Conservation (phyloP, 805 yeast species). For the Tetrapisispora phaffii region DNA sequence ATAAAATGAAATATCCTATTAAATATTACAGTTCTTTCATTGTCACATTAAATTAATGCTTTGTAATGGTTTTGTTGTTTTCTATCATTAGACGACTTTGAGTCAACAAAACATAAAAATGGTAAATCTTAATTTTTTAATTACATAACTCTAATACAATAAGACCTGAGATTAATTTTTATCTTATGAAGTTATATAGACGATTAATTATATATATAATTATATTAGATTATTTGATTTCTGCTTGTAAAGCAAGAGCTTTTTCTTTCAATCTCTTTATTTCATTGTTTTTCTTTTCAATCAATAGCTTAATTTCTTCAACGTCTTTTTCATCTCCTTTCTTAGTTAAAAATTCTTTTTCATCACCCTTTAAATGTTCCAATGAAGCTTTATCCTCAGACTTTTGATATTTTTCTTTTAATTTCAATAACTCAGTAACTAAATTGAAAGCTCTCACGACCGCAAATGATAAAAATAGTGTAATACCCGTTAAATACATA, state of each 20-base stretch:
- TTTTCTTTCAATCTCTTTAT: slow-evolving; percentile 63
- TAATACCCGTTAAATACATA: slow-evolving; percentile 90
- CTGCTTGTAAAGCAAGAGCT: slow-evolving; percentile 59
- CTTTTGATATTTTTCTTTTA: slow-evolving; percentile 44
- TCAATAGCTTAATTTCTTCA: slow-evolving; percentile 37
- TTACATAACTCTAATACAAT: too few species aligned
- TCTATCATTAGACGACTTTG: too few species aligned
- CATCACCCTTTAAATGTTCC: not conserved
- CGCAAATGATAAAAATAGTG: slow-evolving; percentile 78
- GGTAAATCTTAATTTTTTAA: too few species aligned
- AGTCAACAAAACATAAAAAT: too few species aligned
- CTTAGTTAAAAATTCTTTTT: slow-evolving; percentile 2
- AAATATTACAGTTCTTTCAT: too few species aligned
- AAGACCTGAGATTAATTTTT: not conserved
- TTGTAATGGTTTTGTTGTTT: too few species aligned
- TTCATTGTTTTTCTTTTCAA: slow-evolving; percentile 53
- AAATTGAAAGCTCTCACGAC: slow-evolving; percentile 75
- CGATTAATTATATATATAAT: not conserved
- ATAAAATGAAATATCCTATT: too few species aligned
- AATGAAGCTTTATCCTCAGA: not conserved
- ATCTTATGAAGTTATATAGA: not conserved
- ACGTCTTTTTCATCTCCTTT: slow-evolving; percentile 7
- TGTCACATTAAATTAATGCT: too few species aligned
- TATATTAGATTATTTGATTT: slow-evolving; percentile 20
- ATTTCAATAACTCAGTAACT: slow-evolving; percentile 45